A percentile compares a stretch with the other conserved stretches of the same genome.
These are phyloP conservation scores for Candida sojae DNA, from an alignment of 1,139 yeast species.

Conservation along the genomic window DNA sequence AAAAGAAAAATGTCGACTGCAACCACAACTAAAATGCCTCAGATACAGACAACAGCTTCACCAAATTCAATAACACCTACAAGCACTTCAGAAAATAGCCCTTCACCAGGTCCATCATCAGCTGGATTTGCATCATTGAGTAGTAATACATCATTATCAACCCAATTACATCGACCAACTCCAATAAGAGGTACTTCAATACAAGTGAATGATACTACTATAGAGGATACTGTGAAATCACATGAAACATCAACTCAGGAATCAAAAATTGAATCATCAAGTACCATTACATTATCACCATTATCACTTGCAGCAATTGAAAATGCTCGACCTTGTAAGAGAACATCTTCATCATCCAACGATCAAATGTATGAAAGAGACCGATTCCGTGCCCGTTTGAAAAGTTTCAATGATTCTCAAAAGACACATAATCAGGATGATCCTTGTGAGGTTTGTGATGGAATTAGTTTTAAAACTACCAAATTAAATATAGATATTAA, in stretches of 20 bases:
- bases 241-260: neutral
- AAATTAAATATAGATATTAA: constrained; percentile 28
- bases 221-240: neutral
- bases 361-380: constrained; percentile 46
- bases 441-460: constrained; percentile 41
- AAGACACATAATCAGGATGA: constrained; percentile 7
- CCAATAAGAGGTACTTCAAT: constrained; percentile 2
- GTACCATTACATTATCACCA: neutral
- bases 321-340: constrained; percentile 22
- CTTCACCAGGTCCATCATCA: neutral
- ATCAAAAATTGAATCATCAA: neutral
- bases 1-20: neutral
- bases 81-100: neutral
- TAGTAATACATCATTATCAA: neutral
- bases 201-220: neutral
- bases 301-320: neutral
- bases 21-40: constrained; percentile 2
- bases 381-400: constrained; percentile 43
- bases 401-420: constrained; percentile 28
- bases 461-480: constrained; percentile 40
- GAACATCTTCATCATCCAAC: constrained; percentile 46
- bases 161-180: neutral
- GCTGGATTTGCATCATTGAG: neutral
- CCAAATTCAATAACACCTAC: neutral
- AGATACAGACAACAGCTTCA: neutral